phyloP scores from a whole-genome alignment of 2,329 filamentous ascomycete genomes.

The Pestalotiopsis sp. region DNA sequence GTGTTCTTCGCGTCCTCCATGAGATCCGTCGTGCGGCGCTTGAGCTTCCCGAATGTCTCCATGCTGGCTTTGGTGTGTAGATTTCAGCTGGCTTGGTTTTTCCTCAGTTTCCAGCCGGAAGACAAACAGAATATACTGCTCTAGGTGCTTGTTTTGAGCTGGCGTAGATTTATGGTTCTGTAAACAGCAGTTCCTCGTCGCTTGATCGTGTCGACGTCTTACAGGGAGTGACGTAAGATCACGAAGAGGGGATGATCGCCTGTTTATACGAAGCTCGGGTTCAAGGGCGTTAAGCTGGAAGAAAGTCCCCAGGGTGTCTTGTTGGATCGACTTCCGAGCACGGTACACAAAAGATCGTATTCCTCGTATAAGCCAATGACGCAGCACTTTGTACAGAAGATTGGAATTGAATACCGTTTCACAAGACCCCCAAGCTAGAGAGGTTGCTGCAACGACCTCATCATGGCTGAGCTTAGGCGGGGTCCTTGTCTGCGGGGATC shows the following conservation, averaged over 20 bases:
- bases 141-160: background rate
- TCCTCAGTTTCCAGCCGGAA: background rate
- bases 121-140: background rate
- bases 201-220: background rate
- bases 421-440: background rate
- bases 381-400: background rate
- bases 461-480: slow-evolving; percentile 4
- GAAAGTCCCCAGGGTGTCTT: background rate
- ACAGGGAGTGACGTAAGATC: slow-evolving; percentile 10
- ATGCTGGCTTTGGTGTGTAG: slow-evolving; percentile 30
- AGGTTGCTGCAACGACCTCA: background rate
- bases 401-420: background rate
- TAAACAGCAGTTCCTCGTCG: background rate
- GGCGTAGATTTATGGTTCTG: background rate
- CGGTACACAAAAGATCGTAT: background rate
- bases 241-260: background rate
- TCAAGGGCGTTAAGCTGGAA: background rate
- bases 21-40: slow-evolving; percentile 58
- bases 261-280: background rate
- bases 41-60: slow-evolving; percentile 56
- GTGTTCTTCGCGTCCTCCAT: slow-evolving; percentile 42
- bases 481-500: background rate
- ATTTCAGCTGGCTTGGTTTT: background rate
- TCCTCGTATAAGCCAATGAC: background rate
- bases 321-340: background rate